Evolutionary conservation across 2,329 filamentous ascomycete genomes (phyloP).

Genomic region (Verticillium zaregamsianum): DNA sequence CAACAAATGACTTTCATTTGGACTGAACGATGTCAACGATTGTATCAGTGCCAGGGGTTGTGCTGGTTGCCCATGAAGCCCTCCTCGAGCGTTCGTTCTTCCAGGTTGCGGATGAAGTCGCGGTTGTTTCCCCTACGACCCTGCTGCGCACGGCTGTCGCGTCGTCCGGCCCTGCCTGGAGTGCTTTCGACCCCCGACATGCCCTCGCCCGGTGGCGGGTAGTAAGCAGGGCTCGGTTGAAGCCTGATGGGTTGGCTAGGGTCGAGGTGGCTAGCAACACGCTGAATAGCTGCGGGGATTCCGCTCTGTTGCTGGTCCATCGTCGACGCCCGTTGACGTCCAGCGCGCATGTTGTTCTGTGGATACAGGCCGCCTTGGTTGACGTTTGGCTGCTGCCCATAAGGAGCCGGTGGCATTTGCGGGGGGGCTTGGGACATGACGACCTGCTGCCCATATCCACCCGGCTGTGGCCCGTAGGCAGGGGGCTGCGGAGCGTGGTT

Average conservation of each 20-base stretch:
- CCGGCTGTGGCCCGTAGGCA: slow-evolving; percentile 70
- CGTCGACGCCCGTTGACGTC: slow-evolving; percentile 85
- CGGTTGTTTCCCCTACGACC: slow-evolving; percentile 63
- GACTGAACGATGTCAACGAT: neutral
- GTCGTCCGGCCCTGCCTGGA: slow-evolving; percentile 56
- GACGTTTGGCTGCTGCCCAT: slow-evolving; percentile 38
- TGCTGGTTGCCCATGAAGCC: slow-evolving; percentile 71
- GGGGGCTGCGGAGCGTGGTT: slow-evolving; percentile 62
- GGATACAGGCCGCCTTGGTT: slow-evolving; percentile 55
- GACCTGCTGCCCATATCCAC: slow-evolving; percentile 71
- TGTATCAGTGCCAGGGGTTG: slow-evolving; percentile 62
- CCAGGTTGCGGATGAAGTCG: slow-evolving; percentile 91
- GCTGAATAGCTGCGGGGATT: slow-evolving; percentile 87
- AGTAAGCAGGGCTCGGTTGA: slow-evolving; percentile 95
- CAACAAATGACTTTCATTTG: neutral
- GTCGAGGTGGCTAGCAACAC: slow-evolving; percentile 93
- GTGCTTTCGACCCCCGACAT: slow-evolving; percentile 61
- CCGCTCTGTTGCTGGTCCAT: slow-evolving; percentile 94
- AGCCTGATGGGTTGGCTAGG: slow-evolving; percentile 90
- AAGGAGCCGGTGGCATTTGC: slow-evolving; percentile 63
- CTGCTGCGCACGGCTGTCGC: slow-evolving; percentile 69
- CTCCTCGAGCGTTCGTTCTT: slow-evolving; percentile 91
- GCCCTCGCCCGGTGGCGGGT: slow-evolving; percentile 85
- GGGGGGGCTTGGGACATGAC: slow-evolving; percentile 63
- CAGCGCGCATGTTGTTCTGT: slow-evolving; percentile 63